A percentile compares a stretch with the other conserved stretches of the same genome.
Evolutionary conservation across 768 basidiomycete species (phyloP).

Genomic region (Naematelia aurantialba): DNA sequence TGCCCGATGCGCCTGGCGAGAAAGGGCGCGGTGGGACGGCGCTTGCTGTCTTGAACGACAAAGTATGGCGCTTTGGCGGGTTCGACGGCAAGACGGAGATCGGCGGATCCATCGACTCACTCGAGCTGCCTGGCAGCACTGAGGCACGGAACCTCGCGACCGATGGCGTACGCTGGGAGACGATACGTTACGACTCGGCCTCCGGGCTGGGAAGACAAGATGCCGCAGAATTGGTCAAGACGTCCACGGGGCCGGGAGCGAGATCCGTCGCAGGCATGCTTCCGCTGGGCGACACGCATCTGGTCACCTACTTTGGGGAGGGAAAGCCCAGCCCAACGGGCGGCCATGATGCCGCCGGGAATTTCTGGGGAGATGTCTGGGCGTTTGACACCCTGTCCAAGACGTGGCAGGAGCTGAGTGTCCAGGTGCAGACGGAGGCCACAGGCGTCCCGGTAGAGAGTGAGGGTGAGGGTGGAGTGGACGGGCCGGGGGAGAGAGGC

Average conservation of each 20-base stretch:
- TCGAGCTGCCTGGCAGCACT: conserved; percentile 2
- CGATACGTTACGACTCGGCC: conserved; percentile 5
- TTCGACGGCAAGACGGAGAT: conserved; percentile 33
- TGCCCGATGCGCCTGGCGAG: conserved; percentile 20
- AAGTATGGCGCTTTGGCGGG: conserved; percentile 26
- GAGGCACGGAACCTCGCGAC: not conserved
- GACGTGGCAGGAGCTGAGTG: conserved; percentile 10
- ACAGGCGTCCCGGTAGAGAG: conserved; percentile 55
- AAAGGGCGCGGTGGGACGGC: conserved; percentile 15
- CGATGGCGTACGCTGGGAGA: conserved; percentile 1
- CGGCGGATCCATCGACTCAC: conserved; percentile 20
- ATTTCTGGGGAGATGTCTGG: conserved; percentile 34
- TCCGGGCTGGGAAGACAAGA: conserved; percentile 9
- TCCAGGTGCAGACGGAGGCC: not conserved
- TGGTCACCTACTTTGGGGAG: conserved; percentile 25
- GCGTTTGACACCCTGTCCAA: conserved; percentile 6
- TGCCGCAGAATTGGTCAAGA: not conserved
- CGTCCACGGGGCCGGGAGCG: conserved; percentile 11
- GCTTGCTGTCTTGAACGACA: not conserved
- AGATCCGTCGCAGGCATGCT: conserved; percentile 24
- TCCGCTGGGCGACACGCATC: conserved; percentile 1
- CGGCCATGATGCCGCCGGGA: conserved; percentile 33
- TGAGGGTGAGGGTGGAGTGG: conserved; percentile 17
- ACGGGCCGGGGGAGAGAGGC: conserved; percentile 44
- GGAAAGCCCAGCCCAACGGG: conserved; percentile 31